These are phyloP conservation scores for Ogataea methylovora DNA, from an alignment of 805 yeast species.

Conservation along the genomic window DNA sequence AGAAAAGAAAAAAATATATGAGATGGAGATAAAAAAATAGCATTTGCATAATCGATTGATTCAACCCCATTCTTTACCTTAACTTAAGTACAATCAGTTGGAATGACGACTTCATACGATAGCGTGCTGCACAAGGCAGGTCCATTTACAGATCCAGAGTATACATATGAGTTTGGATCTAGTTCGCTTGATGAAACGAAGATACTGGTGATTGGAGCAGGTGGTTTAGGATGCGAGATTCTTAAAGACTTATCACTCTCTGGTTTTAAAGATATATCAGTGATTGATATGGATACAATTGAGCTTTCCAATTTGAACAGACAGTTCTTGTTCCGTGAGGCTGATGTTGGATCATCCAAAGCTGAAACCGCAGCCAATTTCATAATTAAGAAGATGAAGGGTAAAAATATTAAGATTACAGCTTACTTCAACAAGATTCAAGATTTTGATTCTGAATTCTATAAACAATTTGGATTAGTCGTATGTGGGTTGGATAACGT, in stretches of 20 bases:
- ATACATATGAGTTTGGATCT: slow-evolving; percentile 15
- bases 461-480: slow-evolving; percentile 60
- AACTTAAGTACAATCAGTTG: no score
- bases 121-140: slow-evolving; percentile 14
- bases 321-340: slow-evolving; percentile 58
- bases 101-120: no score
- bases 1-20: not conserved
- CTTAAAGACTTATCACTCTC: slow-evolving; percentile 61
- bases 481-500: slow-evolving; percentile 87
- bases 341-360: slow-evolving; percentile 59
- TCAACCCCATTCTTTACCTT: no score
- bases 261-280: slow-evolving; percentile 59
- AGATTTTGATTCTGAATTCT: slow-evolving; percentile 54
- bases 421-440: slow-evolving; percentile 64
- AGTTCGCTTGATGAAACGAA: slow-evolving; percentile 16
- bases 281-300: slow-evolving; percentile 79
- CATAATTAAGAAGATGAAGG: slow-evolving; percentile 37
- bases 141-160: slow-evolving; percentile 24
- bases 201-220: slow-evolving; percentile 60
- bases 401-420: slow-evolving; percentile 26
- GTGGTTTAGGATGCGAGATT: slow-evolving; percentile 80
- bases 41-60: no score
- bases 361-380: slow-evolving; percentile 58
- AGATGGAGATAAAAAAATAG: no score
- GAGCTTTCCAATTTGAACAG: slow-evolving; percentile 72